A percentile compares a stretch with the other conserved stretches of the same genome.
These are phyloP conservation scores for Taiozyma onychis DNA, from an alignment of 1,139 yeast species.

Conservation along the genomic window DNA sequence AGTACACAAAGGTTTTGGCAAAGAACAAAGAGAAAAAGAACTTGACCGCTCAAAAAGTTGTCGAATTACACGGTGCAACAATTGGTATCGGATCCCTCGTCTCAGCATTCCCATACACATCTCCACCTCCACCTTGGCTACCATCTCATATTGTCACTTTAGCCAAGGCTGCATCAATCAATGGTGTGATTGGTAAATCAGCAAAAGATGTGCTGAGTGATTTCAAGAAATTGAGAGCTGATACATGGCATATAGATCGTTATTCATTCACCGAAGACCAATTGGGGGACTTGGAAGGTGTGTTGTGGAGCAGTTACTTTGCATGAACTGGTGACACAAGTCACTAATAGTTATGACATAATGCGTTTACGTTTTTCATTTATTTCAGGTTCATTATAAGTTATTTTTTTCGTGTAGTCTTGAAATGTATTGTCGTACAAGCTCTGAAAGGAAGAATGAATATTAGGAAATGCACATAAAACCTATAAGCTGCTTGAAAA, in stretches of 20 bases:
- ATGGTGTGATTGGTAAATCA: slow-evolving; percentile 77
- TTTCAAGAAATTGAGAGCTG: slow-evolving; percentile 90
- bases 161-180: slow-evolving; percentile 53
- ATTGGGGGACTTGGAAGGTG: slow-evolving; percentile 90
- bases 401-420: background rate
- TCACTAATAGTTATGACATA: background rate
- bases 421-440: too few relatives aligned
- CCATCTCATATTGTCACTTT: slow-evolving; percentile 67
- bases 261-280: slow-evolving; percentile 72
- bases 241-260: slow-evolving; percentile 93
- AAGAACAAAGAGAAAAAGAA: slow-evolving; percentile 29
- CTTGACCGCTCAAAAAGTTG: slow-evolving; percentile 37
- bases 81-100: slow-evolving; percentile 86
- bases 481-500: too few relatives aligned
- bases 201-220: slow-evolving; percentile 79
- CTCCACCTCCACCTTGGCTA: slow-evolving; percentile 92
- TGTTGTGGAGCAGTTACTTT: slow-evolving; percentile 87
- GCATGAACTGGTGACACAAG: slow-evolving; percentile 35
- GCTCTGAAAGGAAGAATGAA: too few relatives aligned
- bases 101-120: slow-evolving; percentile 83
- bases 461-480: too few relatives aligned
- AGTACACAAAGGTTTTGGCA: slow-evolving; percentile 34
- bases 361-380: background rate
- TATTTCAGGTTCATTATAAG: background rate
- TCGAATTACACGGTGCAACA: slow-evolving; percentile 76